Conservation (phyloP, 441 rosid genomes). For the Breynia disticha region DNA sequence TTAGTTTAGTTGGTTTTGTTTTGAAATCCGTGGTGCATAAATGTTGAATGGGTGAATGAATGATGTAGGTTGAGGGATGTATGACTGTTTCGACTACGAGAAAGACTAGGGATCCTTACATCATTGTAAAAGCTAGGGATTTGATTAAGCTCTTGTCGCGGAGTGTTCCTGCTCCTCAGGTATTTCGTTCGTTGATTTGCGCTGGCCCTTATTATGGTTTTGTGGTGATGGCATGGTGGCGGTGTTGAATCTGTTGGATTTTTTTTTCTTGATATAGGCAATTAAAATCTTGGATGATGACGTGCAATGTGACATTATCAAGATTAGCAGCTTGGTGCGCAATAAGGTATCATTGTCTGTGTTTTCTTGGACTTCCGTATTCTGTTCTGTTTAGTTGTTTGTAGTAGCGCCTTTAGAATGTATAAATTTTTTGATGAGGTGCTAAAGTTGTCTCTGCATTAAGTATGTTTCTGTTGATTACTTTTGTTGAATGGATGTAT, state of each 20-base stretch:
- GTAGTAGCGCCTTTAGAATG: not conserved
- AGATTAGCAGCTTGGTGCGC: slow-evolving; percentile 73
- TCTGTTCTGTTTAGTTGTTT: not conserved
- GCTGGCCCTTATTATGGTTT: not conserved
- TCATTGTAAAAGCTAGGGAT: slow-evolving; percentile 73
- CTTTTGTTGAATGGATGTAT: too few relatives aligned
- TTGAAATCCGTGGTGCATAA: too few relatives aligned
- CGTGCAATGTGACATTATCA: slow-evolving; percentile 75
- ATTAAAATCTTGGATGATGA: slow-evolving; percentile 77
- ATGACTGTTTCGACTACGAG: slow-evolving; percentile 83
- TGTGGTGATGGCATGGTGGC: too few relatives aligned
- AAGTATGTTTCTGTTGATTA: too few relatives aligned
- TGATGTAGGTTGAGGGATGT: slow-evolving; percentile 65
- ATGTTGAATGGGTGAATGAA: too few relatives aligned
- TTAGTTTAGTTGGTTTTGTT: too few relatives aligned
- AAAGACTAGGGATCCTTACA: slow-evolving; percentile 82
- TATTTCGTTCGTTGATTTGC: slow-evolving; percentile 9
- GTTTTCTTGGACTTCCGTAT: not conserved
- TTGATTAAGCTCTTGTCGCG: slow-evolving; percentile 75
- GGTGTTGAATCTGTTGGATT: slow-evolving; percentile 3
- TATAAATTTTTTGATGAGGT: not conserved
- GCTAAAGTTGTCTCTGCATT: too few relatives aligned
- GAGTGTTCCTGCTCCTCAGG: slow-evolving; percentile 96
- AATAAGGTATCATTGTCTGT: slow-evolving; percentile 50
- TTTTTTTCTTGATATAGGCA: slow-evolving; percentile 42